These are phyloP conservation scores for Chlamydomonas eustigma DNA, from an alignment of 139 green algal genomes.

Conservation along the genomic window DNA sequence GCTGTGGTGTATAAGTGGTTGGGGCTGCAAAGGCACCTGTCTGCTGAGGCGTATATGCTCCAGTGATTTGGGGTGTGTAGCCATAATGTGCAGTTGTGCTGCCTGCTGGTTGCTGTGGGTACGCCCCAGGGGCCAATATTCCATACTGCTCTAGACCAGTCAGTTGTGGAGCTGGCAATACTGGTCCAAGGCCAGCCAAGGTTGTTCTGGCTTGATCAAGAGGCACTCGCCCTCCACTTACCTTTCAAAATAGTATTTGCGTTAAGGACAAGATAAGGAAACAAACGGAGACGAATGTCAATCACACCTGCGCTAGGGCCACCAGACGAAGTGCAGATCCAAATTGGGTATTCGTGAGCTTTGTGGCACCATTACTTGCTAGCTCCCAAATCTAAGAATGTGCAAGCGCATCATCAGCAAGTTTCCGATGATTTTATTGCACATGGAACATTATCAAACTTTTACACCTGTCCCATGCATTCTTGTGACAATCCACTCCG, in stretches of 20 bases:
- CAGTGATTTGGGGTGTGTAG: neutral
- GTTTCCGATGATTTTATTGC: neutral
- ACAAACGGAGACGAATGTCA: neutral
- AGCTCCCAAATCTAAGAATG: conserved; percentile 74
- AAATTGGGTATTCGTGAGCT: conserved; percentile 76
- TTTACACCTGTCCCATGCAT: conserved; percentile 71
- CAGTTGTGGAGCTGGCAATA: conserved; percentile 51
- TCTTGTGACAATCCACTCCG: conserved; percentile 57
- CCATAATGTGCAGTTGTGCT: too few relatives aligned
- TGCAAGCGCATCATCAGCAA: neutral
- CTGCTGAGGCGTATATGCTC: neutral
- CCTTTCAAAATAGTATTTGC: conserved; percentile 25
- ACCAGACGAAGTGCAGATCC: conserved; percentile 74
- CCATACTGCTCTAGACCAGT: conserved; percentile 31
- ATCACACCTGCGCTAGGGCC: conserved; percentile 65
- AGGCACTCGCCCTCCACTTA: neutral
- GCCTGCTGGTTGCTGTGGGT: neutral
- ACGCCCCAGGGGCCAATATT: neutral
- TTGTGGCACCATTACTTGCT: conserved; percentile 58
- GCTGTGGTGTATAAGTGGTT: neutral
- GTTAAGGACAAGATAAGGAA: neutral
- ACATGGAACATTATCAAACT: neutral
- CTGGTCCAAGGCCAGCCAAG: conserved; percentile 52
- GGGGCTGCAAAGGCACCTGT: neutral
- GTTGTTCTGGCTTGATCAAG: conserved; percentile 47